Conservation (phyloP, 257 asterid species). For the Nicotiana undulata region DNA sequence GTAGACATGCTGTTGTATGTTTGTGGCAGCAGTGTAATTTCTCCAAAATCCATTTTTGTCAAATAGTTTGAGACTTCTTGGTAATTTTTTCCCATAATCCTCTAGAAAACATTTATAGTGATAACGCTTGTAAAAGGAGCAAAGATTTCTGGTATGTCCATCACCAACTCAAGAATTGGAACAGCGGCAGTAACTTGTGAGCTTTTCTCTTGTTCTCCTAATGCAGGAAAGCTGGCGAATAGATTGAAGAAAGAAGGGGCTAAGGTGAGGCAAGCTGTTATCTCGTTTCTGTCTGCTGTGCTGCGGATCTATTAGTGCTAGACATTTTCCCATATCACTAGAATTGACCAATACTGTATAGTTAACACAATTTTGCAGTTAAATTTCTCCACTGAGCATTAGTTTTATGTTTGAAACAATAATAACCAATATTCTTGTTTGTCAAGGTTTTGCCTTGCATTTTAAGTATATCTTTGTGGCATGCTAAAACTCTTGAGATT, state of each 20-base stretch:
- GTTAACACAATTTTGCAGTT: neutral
- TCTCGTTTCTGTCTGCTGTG: neutral
- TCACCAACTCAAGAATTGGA: neutral
- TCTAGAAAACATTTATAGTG: neutral
- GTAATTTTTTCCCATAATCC: neutral
- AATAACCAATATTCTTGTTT: neutral
- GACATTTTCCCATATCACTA: neutral
- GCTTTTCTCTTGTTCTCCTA: neutral
- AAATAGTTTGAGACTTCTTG: neutral
- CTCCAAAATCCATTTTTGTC: neutral
- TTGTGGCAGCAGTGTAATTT: neutral
- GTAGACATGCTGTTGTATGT: neutral
- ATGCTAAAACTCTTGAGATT: neutral
- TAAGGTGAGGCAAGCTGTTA: constrained; percentile 45
- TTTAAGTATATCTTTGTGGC: neutral
- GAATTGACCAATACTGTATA: neutral
- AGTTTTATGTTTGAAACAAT: neutral
- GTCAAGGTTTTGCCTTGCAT: neutral
- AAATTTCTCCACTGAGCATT: neutral
- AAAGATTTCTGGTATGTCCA: neutral
- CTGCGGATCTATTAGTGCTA: neutral
- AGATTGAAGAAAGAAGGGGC: constrained; percentile 89
- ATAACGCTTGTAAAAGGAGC: neutral
- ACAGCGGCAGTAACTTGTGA: constrained; percentile 3
- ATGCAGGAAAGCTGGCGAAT: constrained; percentile 85